Percentiles rank a stretch among this genome's conserved stretches.
These are phyloP conservation scores for Fraxinus baroniana DNA, from an alignment of 305 asterid genomes.

Conservation along the genomic window DNA sequence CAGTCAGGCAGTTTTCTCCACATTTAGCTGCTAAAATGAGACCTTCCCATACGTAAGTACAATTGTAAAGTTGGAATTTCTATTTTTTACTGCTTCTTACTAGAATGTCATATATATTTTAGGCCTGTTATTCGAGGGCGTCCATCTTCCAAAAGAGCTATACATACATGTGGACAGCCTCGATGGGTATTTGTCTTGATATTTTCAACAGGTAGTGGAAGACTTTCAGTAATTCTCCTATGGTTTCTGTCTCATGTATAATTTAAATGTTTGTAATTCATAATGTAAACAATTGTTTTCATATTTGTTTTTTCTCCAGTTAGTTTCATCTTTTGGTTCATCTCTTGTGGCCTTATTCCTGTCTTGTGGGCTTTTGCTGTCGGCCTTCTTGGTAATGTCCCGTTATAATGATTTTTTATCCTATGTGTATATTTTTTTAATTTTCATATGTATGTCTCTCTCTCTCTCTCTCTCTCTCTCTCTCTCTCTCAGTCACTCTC, in stretches of 20 bases:
- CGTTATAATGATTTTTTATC: slow-evolving; percentile 15
- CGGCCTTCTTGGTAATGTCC: slow-evolving; percentile 74
- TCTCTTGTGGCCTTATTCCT: slow-evolving; percentile 69
- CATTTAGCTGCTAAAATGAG: slow-evolving; percentile 98
- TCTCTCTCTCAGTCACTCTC: slow-evolving; percentile 57
- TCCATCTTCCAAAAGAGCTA: slow-evolving; percentile 79
- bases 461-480: slow-evolving; percentile 24
- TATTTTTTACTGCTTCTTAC: slow-evolving; percentile 19
- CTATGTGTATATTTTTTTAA: background rate
- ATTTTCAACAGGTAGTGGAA: slow-evolving; percentile 55
- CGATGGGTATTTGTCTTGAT: slow-evolving; percentile 81
- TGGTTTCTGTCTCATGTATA: background rate
- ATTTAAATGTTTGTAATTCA: slow-evolving; percentile 13
- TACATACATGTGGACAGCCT: slow-evolving; percentile 88
- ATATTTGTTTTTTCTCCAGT: slow-evolving; percentile 36
- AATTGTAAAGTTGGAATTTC: slow-evolving; percentile 7
- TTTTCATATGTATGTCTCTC: slow-evolving; percentile 8
- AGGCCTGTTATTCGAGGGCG: slow-evolving; percentile 99
- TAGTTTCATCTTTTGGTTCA: slow-evolving; percentile 76
- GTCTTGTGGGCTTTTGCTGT: slow-evolving; percentile 61
- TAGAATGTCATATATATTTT: slow-evolving; percentile 26
- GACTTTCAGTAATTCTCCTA: background rate
- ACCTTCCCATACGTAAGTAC: slow-evolving; percentile 79
- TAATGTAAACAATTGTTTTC: slow-evolving; percentile 18
- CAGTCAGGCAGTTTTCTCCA: slow-evolving; percentile 87